Conservation (phyloP, 1,284 basidiomycete species). For the Cerioporus squamosus region DNA sequence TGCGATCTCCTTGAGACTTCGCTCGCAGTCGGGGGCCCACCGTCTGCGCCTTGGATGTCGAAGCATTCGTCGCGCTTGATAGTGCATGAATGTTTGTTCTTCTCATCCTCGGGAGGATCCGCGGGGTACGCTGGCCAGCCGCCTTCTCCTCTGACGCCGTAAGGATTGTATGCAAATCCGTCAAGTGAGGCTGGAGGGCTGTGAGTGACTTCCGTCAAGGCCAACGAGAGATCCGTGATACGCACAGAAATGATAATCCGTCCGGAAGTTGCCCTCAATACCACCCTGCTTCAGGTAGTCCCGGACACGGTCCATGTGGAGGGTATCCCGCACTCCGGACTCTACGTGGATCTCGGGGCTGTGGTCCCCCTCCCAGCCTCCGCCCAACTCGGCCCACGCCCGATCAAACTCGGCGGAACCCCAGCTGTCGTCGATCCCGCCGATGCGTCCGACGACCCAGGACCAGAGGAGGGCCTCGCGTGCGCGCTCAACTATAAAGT, state of each 20-base stretch:
- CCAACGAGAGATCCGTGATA: neutral
- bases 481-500: constrained; percentile 44
- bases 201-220: neutral
- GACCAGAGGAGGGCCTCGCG: constrained; percentile 48
- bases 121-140: constrained; percentile 22
- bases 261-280: constrained; percentile 20
- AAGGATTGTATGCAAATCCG: constrained; percentile 32
- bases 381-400: constrained; percentile 43
- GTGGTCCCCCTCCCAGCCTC: constrained; percentile 23
- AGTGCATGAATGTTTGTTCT: constrained; percentile 16
- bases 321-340: constrained; percentile 21
- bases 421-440: constrained; percentile 36
- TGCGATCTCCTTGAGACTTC: constrained; percentile 48
- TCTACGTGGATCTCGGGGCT: constrained; percentile 14
- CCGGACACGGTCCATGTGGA: constrained; percentile 25
- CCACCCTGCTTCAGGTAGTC: constrained; percentile 23
- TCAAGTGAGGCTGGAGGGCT: constrained; percentile 29
- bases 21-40: constrained; percentile 22
- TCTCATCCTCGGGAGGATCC: neutral
- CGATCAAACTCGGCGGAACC: constrained; percentile 28
- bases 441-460: constrained; percentile 39
- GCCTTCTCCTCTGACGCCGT: constrained; percentile 13
- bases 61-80: constrained; percentile 31
- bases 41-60: constrained; percentile 4
- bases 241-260: constrained; percentile 33